phyloP scores from a whole-genome alignment of 2,329 filamentous ascomycete genomes.

The Curvularia sp. region DNA sequence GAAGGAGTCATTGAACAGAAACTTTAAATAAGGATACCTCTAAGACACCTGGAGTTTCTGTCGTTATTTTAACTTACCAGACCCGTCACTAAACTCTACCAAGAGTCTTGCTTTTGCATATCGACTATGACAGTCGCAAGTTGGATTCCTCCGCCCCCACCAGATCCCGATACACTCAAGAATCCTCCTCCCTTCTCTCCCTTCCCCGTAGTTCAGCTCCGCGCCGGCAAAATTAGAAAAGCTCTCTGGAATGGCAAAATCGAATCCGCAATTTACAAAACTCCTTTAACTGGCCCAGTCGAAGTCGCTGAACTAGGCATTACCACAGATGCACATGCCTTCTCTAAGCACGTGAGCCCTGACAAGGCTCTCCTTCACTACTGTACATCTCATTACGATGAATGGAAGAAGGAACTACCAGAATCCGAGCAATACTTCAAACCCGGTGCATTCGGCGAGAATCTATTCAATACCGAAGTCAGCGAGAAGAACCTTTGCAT shows the following conservation, averaged over 20 bases:
- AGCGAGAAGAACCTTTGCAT: slow-evolving; percentile 72
- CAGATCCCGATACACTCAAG: slow-evolving; percentile 28
- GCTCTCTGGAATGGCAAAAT: slow-evolving; percentile 60
- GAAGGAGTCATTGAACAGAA: too few relatives aligned
- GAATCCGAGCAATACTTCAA: slow-evolving; percentile 59
- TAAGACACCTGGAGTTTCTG: background rate
- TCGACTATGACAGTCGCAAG: slow-evolving; percentile 22
- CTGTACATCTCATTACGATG: slow-evolving; percentile 64
- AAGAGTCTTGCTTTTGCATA: background rate
- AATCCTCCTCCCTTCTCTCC: slow-evolving; percentile 37
- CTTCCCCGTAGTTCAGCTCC: slow-evolving; percentile 64
- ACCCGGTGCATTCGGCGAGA: slow-evolving; percentile 69
- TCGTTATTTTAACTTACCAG: background rate
- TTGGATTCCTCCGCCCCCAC: slow-evolving; percentile 33
- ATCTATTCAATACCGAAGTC: slow-evolving; percentile 64
- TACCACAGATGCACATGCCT: slow-evolving; percentile 67
- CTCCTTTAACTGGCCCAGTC: slow-evolving; percentile 53
- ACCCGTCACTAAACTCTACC: background rate
- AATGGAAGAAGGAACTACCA: slow-evolving; percentile 63
- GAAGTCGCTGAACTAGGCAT: slow-evolving; percentile 60
- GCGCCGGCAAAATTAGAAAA: slow-evolving; percentile 63
- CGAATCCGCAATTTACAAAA: slow-evolving; percentile 65
- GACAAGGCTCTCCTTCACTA: slow-evolving; percentile 71
- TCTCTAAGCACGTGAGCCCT: slow-evolving; percentile 65
- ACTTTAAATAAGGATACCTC: background rate